Base-by-base conservation (phyloP, 495 filamentous ascomycete species). In the Delitschia confertaspora region DNA sequence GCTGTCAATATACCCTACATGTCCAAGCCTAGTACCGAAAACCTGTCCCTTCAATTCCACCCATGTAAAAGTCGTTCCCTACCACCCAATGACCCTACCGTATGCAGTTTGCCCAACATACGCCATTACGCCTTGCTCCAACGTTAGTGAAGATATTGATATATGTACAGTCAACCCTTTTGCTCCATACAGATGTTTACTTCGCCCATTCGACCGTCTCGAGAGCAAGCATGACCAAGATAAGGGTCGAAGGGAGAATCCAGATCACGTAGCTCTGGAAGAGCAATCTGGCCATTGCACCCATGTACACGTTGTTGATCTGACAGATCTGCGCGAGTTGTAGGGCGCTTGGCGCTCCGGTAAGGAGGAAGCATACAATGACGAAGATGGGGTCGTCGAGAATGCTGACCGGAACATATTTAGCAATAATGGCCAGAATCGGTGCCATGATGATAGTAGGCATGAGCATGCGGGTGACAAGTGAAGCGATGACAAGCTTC, bases 191-290 rank as follows among this genome's bases (percentile, higher is more conserved):
- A 4, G 2, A 9, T 25, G 19, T 25, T 19, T 30, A 38, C 18
- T 5, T 22, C 6, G 88, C 83, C 91, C 91, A 95, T 63, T 95
- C 85, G 13, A 98, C 78, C 3, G 89, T 84, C 65, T 96, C 87
- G 32, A 98, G 69, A 21, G 91, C 93, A 54, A 81, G 77, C 73
- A 95, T 82, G 33, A 98, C 91, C 14, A 95, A 75, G 26, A 88
- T 58, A 19, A 98, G 71, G 1, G 91, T 98, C 9, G 86, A 95
- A 4, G 91, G 91, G 16, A 98, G 75, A 47, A 98, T 96, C 83
- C 86, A 94, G 47, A 93, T 78, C 16, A 98, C 91, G 55, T 98
- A 98, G 66, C 89, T 95, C 71, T 95, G 88, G 73, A 96, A 93
- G 14, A 96, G 65, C 33, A 98, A 69, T 59, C 78, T 87, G 19